A percentile compares a stretch with the other conserved stretches of the same genome.
Evolutionary conservation across 2,329 filamentous ascomycete species (phyloP).

Genomic region (Didymosphaeria variabile): DNA sequence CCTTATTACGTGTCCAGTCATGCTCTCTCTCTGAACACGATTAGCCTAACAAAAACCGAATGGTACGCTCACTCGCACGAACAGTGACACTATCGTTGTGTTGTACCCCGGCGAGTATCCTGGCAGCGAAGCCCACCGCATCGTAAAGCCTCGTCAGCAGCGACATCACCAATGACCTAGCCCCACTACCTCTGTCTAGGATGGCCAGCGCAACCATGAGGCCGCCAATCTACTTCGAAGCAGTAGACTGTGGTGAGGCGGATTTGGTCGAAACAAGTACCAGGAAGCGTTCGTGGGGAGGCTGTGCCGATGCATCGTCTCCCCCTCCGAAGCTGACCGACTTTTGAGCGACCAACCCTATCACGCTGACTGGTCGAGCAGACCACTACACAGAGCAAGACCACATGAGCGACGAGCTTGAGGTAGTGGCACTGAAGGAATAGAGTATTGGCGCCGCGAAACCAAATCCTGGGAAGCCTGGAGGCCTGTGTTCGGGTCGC

Average conservation of each 20-base stretch:
- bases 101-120: background rate
- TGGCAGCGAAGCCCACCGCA: background rate
- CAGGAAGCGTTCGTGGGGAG: background rate
- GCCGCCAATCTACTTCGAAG: background rate
- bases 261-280: background rate
- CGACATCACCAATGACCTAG: background rate
- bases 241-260: background rate
- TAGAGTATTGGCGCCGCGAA: background rate
- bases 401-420: background rate
- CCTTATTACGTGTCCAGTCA: constrained; percentile 7
- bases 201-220: background rate
- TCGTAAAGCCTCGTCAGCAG: background rate
- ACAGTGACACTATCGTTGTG: background rate
- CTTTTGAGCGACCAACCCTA: background rate
- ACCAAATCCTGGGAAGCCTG: background rate
- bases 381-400: background rate
- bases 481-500: background rate
- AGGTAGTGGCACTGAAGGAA: background rate
- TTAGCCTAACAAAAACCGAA: constrained; percentile 1
- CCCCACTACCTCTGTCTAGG: background rate
- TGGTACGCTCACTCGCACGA: background rate
- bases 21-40: background rate
- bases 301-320: background rate
- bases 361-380: background rate
- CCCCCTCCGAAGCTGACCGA: background rate